Evolutionary conservation across 2,329 filamentous ascomycete species (phyloP).

Genomic region (Colletotrichum nymphaeae): DNA sequence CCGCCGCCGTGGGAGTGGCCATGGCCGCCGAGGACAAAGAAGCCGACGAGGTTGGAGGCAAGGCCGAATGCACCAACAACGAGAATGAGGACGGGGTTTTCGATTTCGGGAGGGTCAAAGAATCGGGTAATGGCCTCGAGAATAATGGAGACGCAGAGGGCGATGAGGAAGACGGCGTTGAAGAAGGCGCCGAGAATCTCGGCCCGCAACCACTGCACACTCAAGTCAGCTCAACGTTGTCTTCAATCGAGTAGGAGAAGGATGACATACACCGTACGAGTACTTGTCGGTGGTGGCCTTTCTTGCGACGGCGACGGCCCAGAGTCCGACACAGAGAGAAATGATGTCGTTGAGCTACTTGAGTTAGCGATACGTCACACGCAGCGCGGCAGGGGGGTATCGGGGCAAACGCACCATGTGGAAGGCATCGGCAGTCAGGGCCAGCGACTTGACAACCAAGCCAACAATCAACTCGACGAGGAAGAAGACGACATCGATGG

Average conservation of each 20-base stretch:
- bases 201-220: constrained; percentile 86
- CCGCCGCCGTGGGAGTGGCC: constrained; percentile 81
- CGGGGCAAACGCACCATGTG: constrained; percentile 79
- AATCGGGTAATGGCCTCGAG: constrained; percentile 94
- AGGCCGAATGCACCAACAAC: constrained; percentile 90
- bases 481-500: constrained; percentile 91
- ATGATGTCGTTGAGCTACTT: constrained; percentile 95
- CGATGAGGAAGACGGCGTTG: constrained; percentile 97
- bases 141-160: constrained; percentile 94
- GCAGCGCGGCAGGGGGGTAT: background rate
- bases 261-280: constrained; percentile 84
- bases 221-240: background rate
- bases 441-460: constrained; percentile 89
- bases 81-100: constrained; percentile 86
- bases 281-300: constrained; percentile 89
- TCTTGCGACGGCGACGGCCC: constrained; percentile 92
- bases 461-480: constrained; percentile 87
- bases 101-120: constrained; percentile 88
- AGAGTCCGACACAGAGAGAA: constrained; percentile 89
- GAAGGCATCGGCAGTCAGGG: constrained; percentile 95
- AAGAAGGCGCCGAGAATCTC: constrained; percentile 96
- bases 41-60: constrained; percentile 87
- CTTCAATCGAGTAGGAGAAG: constrained; percentile 3
- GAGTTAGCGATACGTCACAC: constrained; percentile 36
- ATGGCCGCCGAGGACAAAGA: constrained; percentile 93